Evolutionary conservation across 208 protist species (phyloP), one percentile per base, ranked within the genome.

Genomic region (Lotmaria passim): DNA sequence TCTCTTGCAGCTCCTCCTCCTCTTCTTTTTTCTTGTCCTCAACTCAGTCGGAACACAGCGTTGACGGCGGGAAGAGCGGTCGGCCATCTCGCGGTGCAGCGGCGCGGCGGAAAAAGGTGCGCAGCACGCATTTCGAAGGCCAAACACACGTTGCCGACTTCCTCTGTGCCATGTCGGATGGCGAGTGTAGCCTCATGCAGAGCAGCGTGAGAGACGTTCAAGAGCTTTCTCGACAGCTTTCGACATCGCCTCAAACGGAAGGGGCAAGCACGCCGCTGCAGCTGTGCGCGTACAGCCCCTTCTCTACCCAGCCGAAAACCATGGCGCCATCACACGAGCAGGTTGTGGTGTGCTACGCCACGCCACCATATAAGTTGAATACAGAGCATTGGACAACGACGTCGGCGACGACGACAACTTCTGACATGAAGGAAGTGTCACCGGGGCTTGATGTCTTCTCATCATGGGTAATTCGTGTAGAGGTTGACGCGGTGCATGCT

Each of bases 401-500:
- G 19, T 31, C 38, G 1, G 46, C 30, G 11, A 48, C 33, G 14
- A 28, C n/a, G 31, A 28, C 7, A 0, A 0, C 63, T 34, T 17
- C 21, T 39, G 36, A 1, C 63, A 24, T 2, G 11, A 56, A 23
- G 8, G 15, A 33, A 14, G 4, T 34, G 11, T 21, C 47, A 12
- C 67, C 33, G 3, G 36, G 30, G 7, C 47, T 73, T 0, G 5
- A n/a, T 6, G 50, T 73, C 10, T 50, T 67, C 21, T 11, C 50
- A 26, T 44, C 58, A 39, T 73, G 57, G 68, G 38, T n/a, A 8
- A 28, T 73, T 19, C 53, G 58, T 26, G 58, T 66, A 7, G 68
- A 66, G 58, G 68, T 74, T 38, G 68, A 74, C 7, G 68, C 68
- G 2, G 21, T 34, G 39, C 50, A 67, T 23, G 57, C 38, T 34